A percentile compares a stretch with the other conserved stretches of the same genome.
These are phyloP conservation scores for Fusarium sp. DNA, from an alignment of 2,329 filamentous ascomycete species.

Conservation along the genomic window DNA sequence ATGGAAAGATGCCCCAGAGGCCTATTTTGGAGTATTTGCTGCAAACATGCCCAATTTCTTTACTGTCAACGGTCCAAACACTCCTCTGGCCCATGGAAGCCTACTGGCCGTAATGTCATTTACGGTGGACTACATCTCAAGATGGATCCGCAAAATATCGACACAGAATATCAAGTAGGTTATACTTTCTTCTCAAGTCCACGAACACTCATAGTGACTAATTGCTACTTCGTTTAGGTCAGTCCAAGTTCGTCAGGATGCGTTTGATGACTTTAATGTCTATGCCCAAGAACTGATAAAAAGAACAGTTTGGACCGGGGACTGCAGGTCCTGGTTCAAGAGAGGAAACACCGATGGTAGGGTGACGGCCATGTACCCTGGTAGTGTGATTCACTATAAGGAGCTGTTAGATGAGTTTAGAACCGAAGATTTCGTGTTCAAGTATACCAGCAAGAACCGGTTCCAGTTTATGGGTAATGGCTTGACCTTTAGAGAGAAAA, in stretches of 20 bases:
- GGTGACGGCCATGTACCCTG: background rate
- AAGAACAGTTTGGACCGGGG: background rate
- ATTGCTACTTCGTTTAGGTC: background rate
- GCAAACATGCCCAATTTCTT: background rate
- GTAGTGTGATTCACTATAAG: background rate
- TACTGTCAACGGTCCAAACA: constrained; percentile 1
- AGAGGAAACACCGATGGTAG: background rate
- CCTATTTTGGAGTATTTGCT: background rate
- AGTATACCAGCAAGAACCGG: background rate
- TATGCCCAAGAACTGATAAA: background rate
- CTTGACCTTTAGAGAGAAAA: background rate
- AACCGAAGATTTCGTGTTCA: background rate
- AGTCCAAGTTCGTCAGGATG: background rate
- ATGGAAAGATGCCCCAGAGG: background rate
- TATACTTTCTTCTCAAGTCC: fast-evolving
- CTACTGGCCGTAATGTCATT: background rate
- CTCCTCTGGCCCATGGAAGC: background rate
- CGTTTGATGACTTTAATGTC: background rate
- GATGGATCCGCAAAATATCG: background rate
- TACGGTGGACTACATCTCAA: background rate
- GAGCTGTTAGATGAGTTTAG: background rate
- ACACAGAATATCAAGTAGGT: background rate
- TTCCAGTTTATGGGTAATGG: constrained; percentile 8
- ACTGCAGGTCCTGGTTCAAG: constrained; percentile 7
- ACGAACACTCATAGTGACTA: fast-evolving